Evolutionary conservation across 176 grass and related monocot species (phyloP).

Genomic region (Saccharum spontaneum): DNA sequence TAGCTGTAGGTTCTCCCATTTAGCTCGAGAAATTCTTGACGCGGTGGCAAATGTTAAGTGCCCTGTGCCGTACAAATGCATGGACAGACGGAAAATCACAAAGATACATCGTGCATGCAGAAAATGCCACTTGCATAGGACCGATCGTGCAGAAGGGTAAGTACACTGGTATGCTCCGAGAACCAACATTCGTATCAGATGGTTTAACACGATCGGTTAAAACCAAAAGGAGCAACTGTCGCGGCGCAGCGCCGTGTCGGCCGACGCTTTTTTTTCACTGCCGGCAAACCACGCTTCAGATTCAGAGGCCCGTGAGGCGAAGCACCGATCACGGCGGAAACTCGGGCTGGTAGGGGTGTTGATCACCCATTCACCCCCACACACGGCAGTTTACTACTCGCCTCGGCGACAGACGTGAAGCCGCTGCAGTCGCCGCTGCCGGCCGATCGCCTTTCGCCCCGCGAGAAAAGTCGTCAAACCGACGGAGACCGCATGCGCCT

Average conservation of each 20-base stretch:
- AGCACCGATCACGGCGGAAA: neutral
- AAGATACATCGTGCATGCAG: neutral
- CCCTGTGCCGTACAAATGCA: neutral
- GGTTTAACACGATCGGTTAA: conserved; percentile 2
- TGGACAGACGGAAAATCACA: neutral
- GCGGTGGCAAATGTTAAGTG: neutral
- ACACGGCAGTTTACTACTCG: neutral
- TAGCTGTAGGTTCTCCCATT: too few relatives aligned
- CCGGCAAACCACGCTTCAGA: neutral
- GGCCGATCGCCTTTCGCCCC: neutral
- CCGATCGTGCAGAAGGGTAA: neutral
- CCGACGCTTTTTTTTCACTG: conserved; percentile 19
- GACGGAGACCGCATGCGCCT: conserved; percentile 16
- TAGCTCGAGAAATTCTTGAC: neutral
- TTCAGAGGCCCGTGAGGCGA: neutral
- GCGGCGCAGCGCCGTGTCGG: conserved; percentile 3
- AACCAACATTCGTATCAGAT: neutral
- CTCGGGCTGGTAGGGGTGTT: too few relatives aligned
- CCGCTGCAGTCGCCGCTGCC: conserved; percentile 17
- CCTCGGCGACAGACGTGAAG: conserved; percentile 9
- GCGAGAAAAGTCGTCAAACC: conserved; percentile 9
- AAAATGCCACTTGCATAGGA: neutral
- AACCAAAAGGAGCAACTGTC: neutral
- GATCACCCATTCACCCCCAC: neutral
- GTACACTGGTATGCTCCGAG: neutral